Percentiles rank a stretch among this genome's conserved stretches.
These are phyloP conservation scores for Alternaria triticina DNA, from an alignment of 2,329 filamentous ascomycete genomes.

Conservation along the genomic window DNA sequence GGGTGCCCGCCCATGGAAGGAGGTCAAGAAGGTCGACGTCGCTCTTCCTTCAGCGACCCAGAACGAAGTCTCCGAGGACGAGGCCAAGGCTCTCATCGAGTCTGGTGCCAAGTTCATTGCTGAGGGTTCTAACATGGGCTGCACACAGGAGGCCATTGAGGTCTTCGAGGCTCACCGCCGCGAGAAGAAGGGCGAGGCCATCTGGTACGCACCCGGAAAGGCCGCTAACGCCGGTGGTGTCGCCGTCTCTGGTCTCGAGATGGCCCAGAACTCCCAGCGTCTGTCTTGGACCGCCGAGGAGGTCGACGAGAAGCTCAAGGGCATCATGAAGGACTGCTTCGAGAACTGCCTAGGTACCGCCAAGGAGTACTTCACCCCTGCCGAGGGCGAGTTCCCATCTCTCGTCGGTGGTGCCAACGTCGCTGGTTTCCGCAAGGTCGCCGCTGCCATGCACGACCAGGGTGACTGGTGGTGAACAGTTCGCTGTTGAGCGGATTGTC, in stretches of 20 bases:
- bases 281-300: conserved; percentile 86
- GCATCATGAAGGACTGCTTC: conserved; percentile 95
- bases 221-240: conserved; percentile 98
- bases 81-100: conserved; percentile 81
- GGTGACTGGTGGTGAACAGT: conserved; percentile 79
- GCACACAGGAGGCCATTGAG: conserved; percentile 93
- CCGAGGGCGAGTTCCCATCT: conserved; percentile 84
- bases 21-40: conserved; percentile 88
- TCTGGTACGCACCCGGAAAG: conserved; percentile 97
- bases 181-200: conserved; percentile 70
- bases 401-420: conserved; percentile 96
- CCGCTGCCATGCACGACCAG: conserved; percentile 91
- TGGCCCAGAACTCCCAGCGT: conserved; percentile 95
- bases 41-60: conserved; percentile 93
- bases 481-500: conserved; percentile 12
- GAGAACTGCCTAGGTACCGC: conserved; percentile 86
- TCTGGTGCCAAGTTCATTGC: conserved; percentile 84
- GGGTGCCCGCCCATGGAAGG: conserved; percentile 87
- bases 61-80: conserved; percentile 94
- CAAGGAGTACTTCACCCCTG: conserved; percentile 80
- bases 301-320: conserved; percentile 89
- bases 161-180: conserved; percentile 82
- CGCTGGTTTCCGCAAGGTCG: conserved; percentile 97
- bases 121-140: conserved; percentile 99
- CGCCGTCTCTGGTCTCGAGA: conserved; percentile 95